Percentiles rank a stretch among this genome's conserved stretches.
phyloP scores from a whole-genome alignment of 2,329 filamentous ascomycete genomes.

The Clonostachys rosea region DNA sequence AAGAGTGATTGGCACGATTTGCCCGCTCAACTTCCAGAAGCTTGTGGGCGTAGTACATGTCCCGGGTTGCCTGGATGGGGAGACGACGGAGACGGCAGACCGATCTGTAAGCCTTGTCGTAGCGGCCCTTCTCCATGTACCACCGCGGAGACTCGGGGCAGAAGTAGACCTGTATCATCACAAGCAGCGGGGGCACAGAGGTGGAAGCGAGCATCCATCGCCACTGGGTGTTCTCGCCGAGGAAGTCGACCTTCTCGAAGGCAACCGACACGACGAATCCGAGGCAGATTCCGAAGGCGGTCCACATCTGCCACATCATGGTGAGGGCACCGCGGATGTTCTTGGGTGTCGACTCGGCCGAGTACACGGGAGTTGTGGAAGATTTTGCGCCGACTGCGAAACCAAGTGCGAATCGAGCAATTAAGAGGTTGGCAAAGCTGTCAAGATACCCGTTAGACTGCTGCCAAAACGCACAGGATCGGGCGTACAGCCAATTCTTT shows the following conservation, averaged over 20 bases:
- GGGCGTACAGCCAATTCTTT: not conserved
- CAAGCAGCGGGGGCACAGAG: constrained; percentile 45
- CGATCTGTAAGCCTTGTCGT: constrained; percentile 37
- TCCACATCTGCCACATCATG: constrained; percentile 30
- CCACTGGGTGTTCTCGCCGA: constrained; percentile 26
- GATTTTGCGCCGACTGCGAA: constrained; percentile 30
- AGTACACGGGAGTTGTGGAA: constrained; percentile 25
- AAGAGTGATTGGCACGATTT: constrained; percentile 17
- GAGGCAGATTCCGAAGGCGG: constrained; percentile 28
- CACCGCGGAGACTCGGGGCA: constrained; percentile 50
- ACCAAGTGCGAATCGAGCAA: constrained; percentile 25
- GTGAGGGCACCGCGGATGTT: constrained; percentile 30
- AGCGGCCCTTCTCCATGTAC: constrained; percentile 45
- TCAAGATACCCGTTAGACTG: fast-evolving
- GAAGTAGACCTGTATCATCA: constrained; percentile 46
- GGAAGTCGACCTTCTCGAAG: constrained; percentile 16
- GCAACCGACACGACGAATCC: constrained; percentile 31
- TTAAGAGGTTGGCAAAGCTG: constrained; percentile 16
- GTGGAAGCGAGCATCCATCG: constrained; percentile 42
- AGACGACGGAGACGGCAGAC: constrained; percentile 39
- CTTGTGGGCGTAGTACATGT: constrained; percentile 44
- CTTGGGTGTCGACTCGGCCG: constrained; percentile 28
- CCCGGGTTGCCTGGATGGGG: constrained; percentile 41
- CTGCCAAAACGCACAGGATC: no score
- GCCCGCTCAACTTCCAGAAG: constrained; percentile 21